These are phyloP conservation scores for Bipolaris cookei DNA, from an alignment of 2,329 filamentous ascomycete genomes.

Conservation along the genomic window DNA sequence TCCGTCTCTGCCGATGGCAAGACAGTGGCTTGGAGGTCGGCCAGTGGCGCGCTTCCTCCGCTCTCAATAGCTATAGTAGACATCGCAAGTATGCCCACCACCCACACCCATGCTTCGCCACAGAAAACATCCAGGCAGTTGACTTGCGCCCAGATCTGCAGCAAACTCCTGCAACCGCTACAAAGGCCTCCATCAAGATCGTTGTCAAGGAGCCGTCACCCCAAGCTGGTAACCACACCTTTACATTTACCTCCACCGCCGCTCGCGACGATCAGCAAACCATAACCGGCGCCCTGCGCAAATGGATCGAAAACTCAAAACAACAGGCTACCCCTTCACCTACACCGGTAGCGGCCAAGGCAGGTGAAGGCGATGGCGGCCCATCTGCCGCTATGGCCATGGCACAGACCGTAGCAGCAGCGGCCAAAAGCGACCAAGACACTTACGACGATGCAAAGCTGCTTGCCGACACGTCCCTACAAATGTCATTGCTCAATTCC, in stretches of 20 bases:
- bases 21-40: conserved; percentile 81
- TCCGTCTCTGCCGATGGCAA: conserved; percentile 74
- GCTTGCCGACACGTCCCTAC: conserved; percentile 78
- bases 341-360: conserved; percentile 35
- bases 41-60: conserved; percentile 65
- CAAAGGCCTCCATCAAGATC: conserved; percentile 94
- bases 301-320: conserved; percentile 74
- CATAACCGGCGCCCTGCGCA: conserved; percentile 81
- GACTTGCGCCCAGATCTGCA: conserved; percentile 72
- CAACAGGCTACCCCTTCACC: conserved; percentile 49
- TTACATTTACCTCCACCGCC: conserved; percentile 83
- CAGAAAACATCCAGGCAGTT: conserved; percentile 8
- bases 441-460: conserved; percentile 84
- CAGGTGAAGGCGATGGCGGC: conserved; percentile 31
- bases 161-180: conserved; percentile 84
- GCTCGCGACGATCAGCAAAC: conserved; percentile 84
- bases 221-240: conserved; percentile 76
- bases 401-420: conserved; percentile 66
- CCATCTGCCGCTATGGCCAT: conserved; percentile 76
- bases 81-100: conserved; percentile 73
- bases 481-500: conserved; percentile 85
- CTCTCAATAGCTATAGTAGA: conserved; percentile 74
- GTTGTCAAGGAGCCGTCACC: conserved; percentile 71
- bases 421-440: conserved; percentile 59
- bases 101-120: conserved; percentile 1